Conservation (phyloP, 2,329 filamentous ascomycete genomes). For the Neurospora crassa region DNA sequence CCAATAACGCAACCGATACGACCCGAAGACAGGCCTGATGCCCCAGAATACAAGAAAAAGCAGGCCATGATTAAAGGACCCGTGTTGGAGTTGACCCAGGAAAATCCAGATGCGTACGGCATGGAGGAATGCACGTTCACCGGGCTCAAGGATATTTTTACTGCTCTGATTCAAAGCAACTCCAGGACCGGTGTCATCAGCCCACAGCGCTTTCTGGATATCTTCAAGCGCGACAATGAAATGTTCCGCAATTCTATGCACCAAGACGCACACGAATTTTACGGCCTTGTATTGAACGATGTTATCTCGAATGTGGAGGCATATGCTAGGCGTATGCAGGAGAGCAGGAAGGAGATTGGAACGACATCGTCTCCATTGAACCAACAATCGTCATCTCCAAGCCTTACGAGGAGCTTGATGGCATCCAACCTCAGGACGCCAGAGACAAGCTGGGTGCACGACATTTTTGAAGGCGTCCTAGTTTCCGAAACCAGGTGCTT, state of each 20-base stretch:
- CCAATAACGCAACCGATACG: constrained; percentile 36
- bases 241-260: constrained; percentile 97
- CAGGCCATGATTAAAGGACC: constrained; percentile 82
- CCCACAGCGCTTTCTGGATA: constrained; percentile 86
- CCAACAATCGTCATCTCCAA: constrained; percentile 28
- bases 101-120: constrained; percentile 70
- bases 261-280: constrained; percentile 95
- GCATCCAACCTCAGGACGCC: constrained; percentile 41
- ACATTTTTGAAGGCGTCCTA: constrained; percentile 88
- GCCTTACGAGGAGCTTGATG: constrained; percentile 19
- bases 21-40: constrained; percentile 88
- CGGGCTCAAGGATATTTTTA: constrained; percentile 90
- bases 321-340: constrained; percentile 59
- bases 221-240: constrained; percentile 88
- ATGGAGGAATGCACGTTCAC: constrained; percentile 96
- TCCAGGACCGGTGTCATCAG: constrained; percentile 84
- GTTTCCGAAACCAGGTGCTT: constrained; percentile 95
- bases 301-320: constrained; percentile 89
- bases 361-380: constrained; percentile 40
- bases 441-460: constrained; percentile 84
- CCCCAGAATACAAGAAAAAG: constrained; percentile 97
- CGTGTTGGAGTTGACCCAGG: constrained; percentile 73
- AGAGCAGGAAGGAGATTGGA: constrained; percentile 30
- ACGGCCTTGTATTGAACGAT: constrained; percentile 90
- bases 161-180: constrained; percentile 72